phyloP scores from a whole-genome alignment of 78 protist species.

The Diacronema lutheri region DNA sequence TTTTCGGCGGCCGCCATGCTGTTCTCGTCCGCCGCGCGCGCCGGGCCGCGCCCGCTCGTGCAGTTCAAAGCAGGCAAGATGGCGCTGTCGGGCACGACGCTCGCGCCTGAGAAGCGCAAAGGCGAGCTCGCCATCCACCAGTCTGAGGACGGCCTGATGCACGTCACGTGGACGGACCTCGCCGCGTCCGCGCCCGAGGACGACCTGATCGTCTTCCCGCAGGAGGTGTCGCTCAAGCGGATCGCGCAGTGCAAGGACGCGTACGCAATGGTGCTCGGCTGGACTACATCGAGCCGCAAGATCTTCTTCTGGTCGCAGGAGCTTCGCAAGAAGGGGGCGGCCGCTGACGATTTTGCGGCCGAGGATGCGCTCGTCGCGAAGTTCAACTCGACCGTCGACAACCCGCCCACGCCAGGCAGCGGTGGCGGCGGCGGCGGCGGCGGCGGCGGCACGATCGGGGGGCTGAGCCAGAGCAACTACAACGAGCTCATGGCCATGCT shows the following conservation, averaged over 20 bases:
- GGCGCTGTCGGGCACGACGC: no score
- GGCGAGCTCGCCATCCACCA: neutral
- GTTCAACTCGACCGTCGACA: neutral
- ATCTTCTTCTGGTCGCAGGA: neutral
- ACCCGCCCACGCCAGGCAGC: neutral
- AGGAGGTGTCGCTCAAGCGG: neutral
- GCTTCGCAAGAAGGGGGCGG: neutral
- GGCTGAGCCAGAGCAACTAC: no score
- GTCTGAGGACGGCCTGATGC: neutral
- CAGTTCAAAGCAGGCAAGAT: no score
- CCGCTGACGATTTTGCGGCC: neutral
- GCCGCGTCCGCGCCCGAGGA: neutral
- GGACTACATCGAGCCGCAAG: neutral
- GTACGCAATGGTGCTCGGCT: neutral
- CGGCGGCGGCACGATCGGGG: no score
- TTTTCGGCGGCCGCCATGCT: no score
- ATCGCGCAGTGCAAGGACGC: neutral
- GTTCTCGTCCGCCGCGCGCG: no score
- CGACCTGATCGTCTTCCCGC: neutral
- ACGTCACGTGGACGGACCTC: constrained; percentile 1
- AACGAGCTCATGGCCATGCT: no score
- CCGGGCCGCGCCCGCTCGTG: no score
- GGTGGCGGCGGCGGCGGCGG: neutral
- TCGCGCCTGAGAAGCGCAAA: no score
- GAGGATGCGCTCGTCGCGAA: neutral